Base-by-base conservation (phyloP, 768 basidiomycete species). In the Porphyrellus cyaneotinctus region DNA sequence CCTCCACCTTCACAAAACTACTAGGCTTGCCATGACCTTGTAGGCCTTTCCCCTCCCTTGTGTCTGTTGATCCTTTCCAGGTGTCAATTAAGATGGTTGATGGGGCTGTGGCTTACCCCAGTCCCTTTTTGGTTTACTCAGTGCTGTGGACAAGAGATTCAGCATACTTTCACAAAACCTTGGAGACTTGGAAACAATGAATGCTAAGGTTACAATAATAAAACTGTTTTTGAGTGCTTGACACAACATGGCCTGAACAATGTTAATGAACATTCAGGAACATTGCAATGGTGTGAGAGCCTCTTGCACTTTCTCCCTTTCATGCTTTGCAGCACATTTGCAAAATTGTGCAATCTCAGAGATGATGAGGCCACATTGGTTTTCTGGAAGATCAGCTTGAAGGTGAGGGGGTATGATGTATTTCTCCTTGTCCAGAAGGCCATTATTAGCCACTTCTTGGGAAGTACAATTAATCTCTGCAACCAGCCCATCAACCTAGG, bases 261-360 rank as follows among this genome's bases (percentile, higher is more conserved):
- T n/a, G n/a, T n/a, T n/a, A n/a, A n/a, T n/a, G n/a, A n/a, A n/a
- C n/a, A n/a, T n/a, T n/a, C n/a, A n/a, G n/a, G n/a, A n/a, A n/a
- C n/a, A n/a, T n/a, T n/a, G n/a, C n/a, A n/a, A n/a, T n/a, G n/a
- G n/a, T n/a, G n/a, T n/a, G n/a, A n/a, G n/a, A 5, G 83, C 84
- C 67, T 94, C 92, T 36, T 85, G 81, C 70, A 88, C 67, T 71
- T 95, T 94, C 69, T 95, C 93, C 18, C 88, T 81, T 64, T 95
- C 93, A 32, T 88, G 76, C 71, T 94, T 47, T 71, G 75, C 36
- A 0, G 94, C 90, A 20, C 91, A 83, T 71, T 97, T 94, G 52
- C 97, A 83, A 71, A 99, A 98, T 61, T 92, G 87, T 0, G 94
- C 92, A 54, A 98, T 99, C 67, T 97, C 94, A 26, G 90, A 91